Evolutionary conservation across 345 rosid genomes (phyloP), one percentile per base, ranked within the genome.

Genomic region (Eutrema japonicum): DNA sequence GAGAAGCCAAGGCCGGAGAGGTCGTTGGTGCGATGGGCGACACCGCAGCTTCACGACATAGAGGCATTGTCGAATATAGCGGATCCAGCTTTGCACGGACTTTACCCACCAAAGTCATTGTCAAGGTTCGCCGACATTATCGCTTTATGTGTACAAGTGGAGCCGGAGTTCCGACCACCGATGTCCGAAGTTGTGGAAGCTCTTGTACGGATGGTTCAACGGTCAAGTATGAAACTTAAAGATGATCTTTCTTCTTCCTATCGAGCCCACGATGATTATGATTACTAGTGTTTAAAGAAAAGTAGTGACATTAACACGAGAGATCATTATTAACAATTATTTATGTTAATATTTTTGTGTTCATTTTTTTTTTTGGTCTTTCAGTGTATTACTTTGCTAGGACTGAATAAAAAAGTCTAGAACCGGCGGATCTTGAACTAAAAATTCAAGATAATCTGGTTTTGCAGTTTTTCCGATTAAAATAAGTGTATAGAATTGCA

Each of bases 71-170:
- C 72, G 57, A 83, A 73, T 45, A 91, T 93, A 92, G 98, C 88
- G 13, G 97, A 93, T 69, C 98, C 96, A 64, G 96, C 98, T 13
- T 74, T 93, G 76, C 90, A 91, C 11, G 98, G 98, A 13, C 87
- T 93, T 12, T 93, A 89, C 70, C 97, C 97, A 79, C 91, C 87
- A 66, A 93, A 85, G 72, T 84, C 98, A 7, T 72, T 93, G 75
- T 85, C 98, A 30, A 80, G 94, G 68, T 91, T 93, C 74, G 96
- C 97, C 3, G 96, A 91, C 55, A 65, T 85, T 36, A 84, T 93
- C 18, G 89, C 91, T 29, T 85, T 86, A 29, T 93, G 98, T 59
- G 89, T 91, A 30, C 96, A 93, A 76, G 87, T 75, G 49, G 96
- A 95, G 78, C 93, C 92, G 0, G 89, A 85, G 68, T 86, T 86